These are phyloP conservation scores for Ottelia alismoides DNA, from an alignment of 106 monocot genomes.

Conservation along the genomic window DNA sequence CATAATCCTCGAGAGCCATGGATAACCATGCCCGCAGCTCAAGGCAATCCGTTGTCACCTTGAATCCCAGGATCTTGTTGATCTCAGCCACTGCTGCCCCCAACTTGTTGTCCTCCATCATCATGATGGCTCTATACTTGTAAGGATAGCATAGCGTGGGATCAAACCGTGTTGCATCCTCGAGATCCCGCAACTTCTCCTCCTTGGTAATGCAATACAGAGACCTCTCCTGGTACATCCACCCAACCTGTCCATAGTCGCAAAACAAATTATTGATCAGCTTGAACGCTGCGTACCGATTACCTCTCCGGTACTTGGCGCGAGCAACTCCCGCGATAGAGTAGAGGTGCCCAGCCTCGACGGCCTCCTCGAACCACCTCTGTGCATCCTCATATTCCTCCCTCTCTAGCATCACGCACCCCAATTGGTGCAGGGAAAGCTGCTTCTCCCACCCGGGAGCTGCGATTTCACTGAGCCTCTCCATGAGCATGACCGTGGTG, in stretches of 20 bases:
- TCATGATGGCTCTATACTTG: slow-evolving; percentile 60
- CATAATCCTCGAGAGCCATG: slow-evolving; percentile 52
- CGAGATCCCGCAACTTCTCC: slow-evolving; percentile 70
- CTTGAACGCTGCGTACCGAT: slow-evolving; percentile 91
- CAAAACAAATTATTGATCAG: slow-evolving; percentile 39
- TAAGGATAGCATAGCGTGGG: slow-evolving; percentile 76
- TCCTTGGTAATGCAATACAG: slow-evolving; percentile 69
- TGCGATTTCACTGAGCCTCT: slow-evolving; percentile 72
- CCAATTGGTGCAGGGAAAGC: slow-evolving; percentile 82
- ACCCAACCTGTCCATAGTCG: slow-evolving; percentile 45
- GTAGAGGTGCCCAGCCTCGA: slow-evolving; percentile 54
- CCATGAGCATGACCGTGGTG: slow-evolving; percentile 76
- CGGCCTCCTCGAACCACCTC: slow-evolving; percentile 73
- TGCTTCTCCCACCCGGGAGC: slow-evolving; percentile 76
- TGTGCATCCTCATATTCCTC: slow-evolving; percentile 89
- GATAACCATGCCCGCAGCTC: slow-evolving; percentile 90
- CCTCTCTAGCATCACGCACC: slow-evolving; percentile 89
- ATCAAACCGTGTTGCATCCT: slow-evolving; percentile 50
- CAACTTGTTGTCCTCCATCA: slow-evolving; percentile 68
- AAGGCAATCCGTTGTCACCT: slow-evolving; percentile 76
- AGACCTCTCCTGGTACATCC: slow-evolving; percentile 96
- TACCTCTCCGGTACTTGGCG: slow-evolving; percentile 79
- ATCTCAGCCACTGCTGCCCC: slow-evolving; percentile 75
- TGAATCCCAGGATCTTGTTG: slow-evolving; percentile 88
- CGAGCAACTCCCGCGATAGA: slow-evolving; percentile 73